Evolutionary conservation across 192 early-diverging fungal genomes (phyloP), one percentile per base, ranked within the genome.

Genomic region (Linnemannia exigua): DNA sequence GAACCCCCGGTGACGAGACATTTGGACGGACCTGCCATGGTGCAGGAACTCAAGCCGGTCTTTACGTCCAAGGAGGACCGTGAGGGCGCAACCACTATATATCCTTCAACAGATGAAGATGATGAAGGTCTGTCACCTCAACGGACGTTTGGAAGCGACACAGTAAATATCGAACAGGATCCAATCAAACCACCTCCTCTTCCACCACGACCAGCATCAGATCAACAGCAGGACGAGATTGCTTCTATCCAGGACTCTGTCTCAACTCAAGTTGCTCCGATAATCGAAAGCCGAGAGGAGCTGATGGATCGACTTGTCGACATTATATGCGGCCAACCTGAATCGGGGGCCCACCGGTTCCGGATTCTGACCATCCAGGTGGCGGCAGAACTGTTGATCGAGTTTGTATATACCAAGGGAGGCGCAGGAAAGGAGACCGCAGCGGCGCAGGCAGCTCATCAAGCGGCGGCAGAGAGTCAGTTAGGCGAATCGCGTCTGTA

Each of bases 341-440:
- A 88, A n/a, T 82, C 79, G 3, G 77, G 81, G n/a, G 81, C 80
- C 5, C 80, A 88, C 44, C 76, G 80, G 12, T 79, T 82, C 74
- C 58, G 77, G 14, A 76, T 81, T 15, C 36, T 79, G 12, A 82
- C 81, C 6, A 81, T 82, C 58, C 81, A 89, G 54, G 83, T 89
- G 84, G 88, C 88, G 11, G 46, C 75, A 12, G 88, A 89, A 46
- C 68, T 89, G 14, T 67, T 89, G 67, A 73, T 89, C 25, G 88
- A 89, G 22, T 79, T 89, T 79, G 81, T 89, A 9, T 79, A 82
- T 67, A 80, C 80, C 37, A 82, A 85, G 36, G 84, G 84, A n/a
- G 81, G 77, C 22, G 46, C 47, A 22, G 67, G 44, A 33, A 79
- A 46, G 41, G 69, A 67, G 75, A 76, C 5, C 51, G 66, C 31